Evolutionary conservation across 768 basidiomycete species (phyloP), one percentile per base, ranked within the genome.

Genomic region (Kwoniella dejecticola): DNA sequence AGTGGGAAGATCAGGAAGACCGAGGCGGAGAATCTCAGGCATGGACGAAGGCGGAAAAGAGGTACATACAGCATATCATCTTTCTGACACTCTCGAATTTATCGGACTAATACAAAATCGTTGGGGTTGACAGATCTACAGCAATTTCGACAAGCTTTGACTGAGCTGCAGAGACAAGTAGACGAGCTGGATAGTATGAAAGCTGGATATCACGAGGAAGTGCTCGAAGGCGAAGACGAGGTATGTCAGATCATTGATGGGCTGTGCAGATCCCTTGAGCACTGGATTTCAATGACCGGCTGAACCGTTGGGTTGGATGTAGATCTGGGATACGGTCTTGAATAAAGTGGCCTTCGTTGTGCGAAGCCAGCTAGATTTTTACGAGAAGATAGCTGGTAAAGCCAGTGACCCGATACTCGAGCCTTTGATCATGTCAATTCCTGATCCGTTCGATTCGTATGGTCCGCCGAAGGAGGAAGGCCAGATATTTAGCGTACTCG

Each of bases 361-460:
- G 53, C 87, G 92, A 55, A 90, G 90, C 30, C 89, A 90, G 13
- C 87, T 97, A 84, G 93, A 97, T 69, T 84, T 96, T 7, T 93
- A 93, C 70, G 93, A 95, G 23, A 79, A 79, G 68, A 66, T 79
- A 4, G 66, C 76, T 23, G 76, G 77, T 23, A 79, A 79, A 70
- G 68, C 72, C 1, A 72, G 89, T 62, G 93, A 97, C 79, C 89
- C 91, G 27, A 83, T 90, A 41, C 86, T 97, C 57, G 92, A 97
- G 75, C 89, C 89, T 1, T 89, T 97, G 86, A 82, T 97, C 1
- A 88, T 91, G 78, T 85, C 88, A 7, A 84, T 94, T 47, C 92
- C 92, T 19, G 93, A 96, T 76, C 90, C 93, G 30, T 95, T 95
- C 65, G 92, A 95, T 66, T 85, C 90, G 0, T 95, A 95, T 71